Evolutionary conservation across 768 basidiomycete genomes (phyloP).

Genomic region (Agrocybe pediades): DNA sequence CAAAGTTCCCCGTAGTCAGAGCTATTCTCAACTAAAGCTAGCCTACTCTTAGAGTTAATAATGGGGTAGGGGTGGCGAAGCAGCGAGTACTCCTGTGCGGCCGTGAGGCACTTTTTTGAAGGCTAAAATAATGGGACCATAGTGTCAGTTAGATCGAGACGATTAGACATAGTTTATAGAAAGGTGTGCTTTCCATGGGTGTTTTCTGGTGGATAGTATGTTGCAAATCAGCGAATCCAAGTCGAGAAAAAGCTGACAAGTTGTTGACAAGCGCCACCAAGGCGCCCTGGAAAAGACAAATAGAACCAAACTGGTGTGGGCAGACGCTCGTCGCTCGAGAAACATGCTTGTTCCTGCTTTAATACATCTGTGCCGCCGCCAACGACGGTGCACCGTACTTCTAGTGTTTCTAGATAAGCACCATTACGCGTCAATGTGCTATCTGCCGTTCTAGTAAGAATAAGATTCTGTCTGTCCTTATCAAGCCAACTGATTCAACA

Average conservation of each 20-base stretch:
- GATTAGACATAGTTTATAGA: no score
- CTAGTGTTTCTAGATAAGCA: background rate
- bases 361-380: background rate
- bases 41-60: no score
- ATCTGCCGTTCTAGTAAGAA: background rate
- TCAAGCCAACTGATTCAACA: background rate
- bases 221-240: background rate
- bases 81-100: no score
- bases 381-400: background rate
- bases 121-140: no score
- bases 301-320: background rate
- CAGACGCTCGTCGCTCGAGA: background rate
- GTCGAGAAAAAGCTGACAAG: background rate
- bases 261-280: background rate
- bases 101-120: no score
- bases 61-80: no score
- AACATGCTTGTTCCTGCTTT: background rate
- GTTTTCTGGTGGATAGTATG: background rate
- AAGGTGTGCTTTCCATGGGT: no score
- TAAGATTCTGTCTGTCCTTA: background rate
- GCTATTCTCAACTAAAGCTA: no score
- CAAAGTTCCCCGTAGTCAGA: background rate
- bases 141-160: no score
- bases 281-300: background rate
- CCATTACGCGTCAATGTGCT: background rate